These are phyloP conservation scores for Croton setiger DNA, from an alignment of 441 rosid genomes.

Conservation along the genomic window DNA sequence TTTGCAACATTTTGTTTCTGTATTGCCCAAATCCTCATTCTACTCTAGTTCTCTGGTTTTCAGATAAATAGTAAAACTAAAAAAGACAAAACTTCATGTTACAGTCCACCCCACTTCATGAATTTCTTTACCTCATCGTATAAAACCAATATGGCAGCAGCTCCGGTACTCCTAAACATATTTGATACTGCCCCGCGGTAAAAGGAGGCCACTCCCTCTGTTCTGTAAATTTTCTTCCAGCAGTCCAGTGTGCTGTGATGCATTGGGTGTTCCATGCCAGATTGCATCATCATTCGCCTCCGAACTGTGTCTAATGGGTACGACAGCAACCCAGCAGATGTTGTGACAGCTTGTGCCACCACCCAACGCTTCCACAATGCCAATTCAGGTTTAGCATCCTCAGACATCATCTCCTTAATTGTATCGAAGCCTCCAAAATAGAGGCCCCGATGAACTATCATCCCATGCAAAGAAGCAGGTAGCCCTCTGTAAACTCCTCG, in stretches of 20 bases:
- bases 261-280: conserved; percentile 73
- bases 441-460: conserved; percentile 78
- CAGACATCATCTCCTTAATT: conserved; percentile 65
- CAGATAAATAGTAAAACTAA: conserved; percentile 4
- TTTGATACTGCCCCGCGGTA: conserved; percentile 87
- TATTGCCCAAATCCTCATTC: conserved; percentile 14
- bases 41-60: conserved; percentile 18
- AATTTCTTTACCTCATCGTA: conserved; percentile 85
- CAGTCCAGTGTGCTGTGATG: conserved; percentile 65
- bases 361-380: conserved; percentile 88
- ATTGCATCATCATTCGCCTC: conserved; percentile 96
- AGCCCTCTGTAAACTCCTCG: conserved; percentile 83
- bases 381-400: conserved; percentile 51
- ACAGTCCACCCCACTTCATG: conserved; percentile 74
- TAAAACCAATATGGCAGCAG: conserved; percentile 87
- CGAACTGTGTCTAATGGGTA: conserved; percentile 90
- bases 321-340: conserved; percentile 79
- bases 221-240: conserved; percentile 73
- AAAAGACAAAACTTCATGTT: conserved; percentile 14
- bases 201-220: conserved; percentile 75
- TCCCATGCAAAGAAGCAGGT: conserved; percentile 86
- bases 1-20: conserved; percentile 24
- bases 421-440: conserved; percentile 95
- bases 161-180: conserved; percentile 84
- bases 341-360: conserved; percentile 89